A percentile compares a stretch with the other conserved stretches of the same genome.
These are phyloP conservation scores for Boechera retrofracta DNA, from an alignment of 345 rosid species.

Conservation along the genomic window DNA sequence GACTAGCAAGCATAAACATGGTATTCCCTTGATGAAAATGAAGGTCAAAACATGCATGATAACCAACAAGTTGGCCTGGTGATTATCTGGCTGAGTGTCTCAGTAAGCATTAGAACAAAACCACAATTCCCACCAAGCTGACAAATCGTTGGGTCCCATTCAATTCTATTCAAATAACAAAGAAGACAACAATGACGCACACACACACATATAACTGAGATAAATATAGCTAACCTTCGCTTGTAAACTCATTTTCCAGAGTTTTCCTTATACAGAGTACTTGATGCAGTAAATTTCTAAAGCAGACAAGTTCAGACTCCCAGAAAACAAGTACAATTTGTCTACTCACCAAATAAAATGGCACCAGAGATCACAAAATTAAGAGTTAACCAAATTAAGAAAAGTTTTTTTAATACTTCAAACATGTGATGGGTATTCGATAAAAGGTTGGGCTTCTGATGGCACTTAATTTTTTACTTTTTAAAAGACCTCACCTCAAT, in stretches of 20 bases:
- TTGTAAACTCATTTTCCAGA: slow-evolving; percentile 12
- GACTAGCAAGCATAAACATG: slow-evolving; percentile 27
- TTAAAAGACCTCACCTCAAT: slow-evolving; percentile 68
- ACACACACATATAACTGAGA: slow-evolving; percentile 8
- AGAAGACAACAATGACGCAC: slow-evolving; percentile 11
- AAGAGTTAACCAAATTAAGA: slow-evolving; percentile 14
- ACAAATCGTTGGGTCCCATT: slow-evolving; percentile 19
- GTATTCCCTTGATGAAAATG: slow-evolving; percentile 10
- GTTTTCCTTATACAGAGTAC: slow-evolving; percentile 13
- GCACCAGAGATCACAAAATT: slow-evolving; percentile 17
- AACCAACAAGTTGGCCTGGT: slow-evolving; percentile 20
- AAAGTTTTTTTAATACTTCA: background rate
- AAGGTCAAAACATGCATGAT: slow-evolving; percentile 32
- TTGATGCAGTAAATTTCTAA: slow-evolving; percentile 19
- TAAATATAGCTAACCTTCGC: slow-evolving; percentile 21
- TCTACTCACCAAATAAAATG: slow-evolving; percentile 27
- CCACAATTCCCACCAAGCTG: slow-evolving; percentile 18
- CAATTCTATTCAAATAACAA: slow-evolving; percentile 32
- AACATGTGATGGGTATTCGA: slow-evolving; percentile 12
- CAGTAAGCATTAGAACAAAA: slow-evolving; percentile 23
- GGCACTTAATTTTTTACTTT: background rate
- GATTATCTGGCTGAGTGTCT: slow-evolving; percentile 18
- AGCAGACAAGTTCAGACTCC: slow-evolving; percentile 17
- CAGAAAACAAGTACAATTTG: slow-evolving; percentile 8
- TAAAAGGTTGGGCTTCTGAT: slow-evolving; percentile 31